Evolutionary conservation across 768 basidiomycete genomes (phyloP).

Genomic region (Rhodosporidiobolus sp.): DNA sequence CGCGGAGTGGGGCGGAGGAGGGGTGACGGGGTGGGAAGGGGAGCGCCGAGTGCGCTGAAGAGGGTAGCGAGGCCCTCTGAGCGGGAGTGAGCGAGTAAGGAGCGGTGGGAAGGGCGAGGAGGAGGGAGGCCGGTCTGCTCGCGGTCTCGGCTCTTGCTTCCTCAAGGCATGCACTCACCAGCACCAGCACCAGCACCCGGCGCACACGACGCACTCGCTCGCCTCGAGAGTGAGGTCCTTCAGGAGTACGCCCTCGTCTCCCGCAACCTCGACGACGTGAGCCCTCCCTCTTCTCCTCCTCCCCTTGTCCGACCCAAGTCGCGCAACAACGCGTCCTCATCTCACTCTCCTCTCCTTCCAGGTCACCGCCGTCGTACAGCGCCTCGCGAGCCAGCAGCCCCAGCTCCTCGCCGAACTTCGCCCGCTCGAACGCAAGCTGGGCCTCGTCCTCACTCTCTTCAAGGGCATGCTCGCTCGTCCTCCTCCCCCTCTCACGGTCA

Average conservation of each 20-base stretch:
- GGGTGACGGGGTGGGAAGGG: not conserved
- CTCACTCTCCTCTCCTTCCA: conserved; percentile 43
- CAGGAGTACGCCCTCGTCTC: conserved; percentile 23
- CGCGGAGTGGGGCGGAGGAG: not conserved
- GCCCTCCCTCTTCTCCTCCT: not conserved
- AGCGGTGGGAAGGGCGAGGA: no score
- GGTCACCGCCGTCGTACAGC: conserved; percentile 67
- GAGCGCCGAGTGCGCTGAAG: not conserved
- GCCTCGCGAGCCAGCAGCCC: conserved; percentile 69
- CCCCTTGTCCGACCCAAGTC: not conserved
- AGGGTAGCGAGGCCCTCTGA: not conserved
- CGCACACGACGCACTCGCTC: not conserved
- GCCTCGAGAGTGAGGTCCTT: conserved; percentile 32
- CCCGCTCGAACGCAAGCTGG: conserved; percentile 87
- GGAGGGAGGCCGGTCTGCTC: no score
- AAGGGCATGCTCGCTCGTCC: conserved; percentile 57
- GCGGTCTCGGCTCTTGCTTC: not conserved
- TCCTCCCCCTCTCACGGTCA: no score
- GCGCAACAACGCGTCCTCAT: not conserved
- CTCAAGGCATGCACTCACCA: not conserved
- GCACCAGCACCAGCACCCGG: not conserved
- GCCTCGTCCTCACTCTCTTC: conserved; percentile 91
- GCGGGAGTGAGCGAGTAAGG: not conserved
- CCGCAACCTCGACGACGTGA: conserved; percentile 35
- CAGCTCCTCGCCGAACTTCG: conserved; percentile 70